Evolutionary conservation across 2,329 filamentous ascomycete genomes (phyloP), one percentile per base, ranked within the genome.

Genomic region (Mariannaea elegans): DNA sequence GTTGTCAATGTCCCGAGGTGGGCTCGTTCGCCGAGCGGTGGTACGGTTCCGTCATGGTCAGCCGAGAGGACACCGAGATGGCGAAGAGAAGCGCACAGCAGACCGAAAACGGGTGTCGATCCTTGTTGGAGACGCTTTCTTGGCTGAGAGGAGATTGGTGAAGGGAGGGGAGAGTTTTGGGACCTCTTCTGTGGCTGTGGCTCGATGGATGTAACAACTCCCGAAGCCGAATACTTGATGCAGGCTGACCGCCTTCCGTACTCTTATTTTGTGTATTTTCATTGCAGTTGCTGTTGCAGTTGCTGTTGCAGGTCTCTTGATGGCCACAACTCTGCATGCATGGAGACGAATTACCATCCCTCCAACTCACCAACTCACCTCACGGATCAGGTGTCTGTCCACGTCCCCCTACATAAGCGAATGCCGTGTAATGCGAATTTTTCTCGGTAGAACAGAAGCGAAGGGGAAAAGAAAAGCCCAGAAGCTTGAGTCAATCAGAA

Each of bases 41-140:
- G 58, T 48, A 62, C 59, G 61, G 61, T 62, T 59, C 56, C 56
- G 59, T 55, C 63, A 61, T 67, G 66, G 65, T 69, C 66, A 69
- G 66, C 62, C 67, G 64, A 68, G 64, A 52, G 48, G 49, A 49
- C 49, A 54, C 56, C 49, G 44, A 54, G 24, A 52, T 48, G 55
- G 48, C 48, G 36, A 51, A 51, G 55, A 52, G 44, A 39, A 48
- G 16, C 60, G 63, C 61, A 65, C 42, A 56, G 45, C 14, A 51
- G 60, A 62, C 31, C 45, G 56, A 53, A n/a, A 59, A 47, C 48
- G 49, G 56, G 56, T 48, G 48, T 42, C 47, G 21, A 58, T 58
- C 48, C 55, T 47, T 51, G 53, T 34, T 56, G 41, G 55, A 41
- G 46, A 48, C 18, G 27, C 36, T 16, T 53, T 38, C 42, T 48